Evolutionary conservation across 768 basidiomycete species (phyloP), one percentile per base, ranked within the genome.

Genomic region (Termitomyces titanicus): DNA sequence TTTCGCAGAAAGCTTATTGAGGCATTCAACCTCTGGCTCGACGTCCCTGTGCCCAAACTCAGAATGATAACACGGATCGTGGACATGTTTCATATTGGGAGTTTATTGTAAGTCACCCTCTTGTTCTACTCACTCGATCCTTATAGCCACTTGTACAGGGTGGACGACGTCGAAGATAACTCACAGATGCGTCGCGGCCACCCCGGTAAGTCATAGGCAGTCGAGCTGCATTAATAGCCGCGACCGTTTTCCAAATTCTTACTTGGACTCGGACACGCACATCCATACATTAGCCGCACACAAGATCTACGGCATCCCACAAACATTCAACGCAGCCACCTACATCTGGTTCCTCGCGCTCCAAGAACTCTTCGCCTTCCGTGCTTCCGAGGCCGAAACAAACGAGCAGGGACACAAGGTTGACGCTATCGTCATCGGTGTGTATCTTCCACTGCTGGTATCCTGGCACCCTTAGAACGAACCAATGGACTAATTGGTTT

Each of bases 341-440:
- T 98, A 98, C 62, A 92, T 94, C 25, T 98, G 96, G 67, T 99
- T 99, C 65, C 81, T 93, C 37, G 96, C 95, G 0, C 94, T 87
- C 67, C 81, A 93, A 60, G 91, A 95, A 61, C 79, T 98, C 1
- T 83, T 88, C 60, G 74, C 76, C 15, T 76, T 92, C 46, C 72
- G 82, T 10, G 22, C 22, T 42, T 42, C 13, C 46, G 65, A 66
- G n/a, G n/a, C 25, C 17, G n/a, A 33, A 2, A 11, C n/a, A 6
- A 25, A 18, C 7, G 29, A 18, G 61, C 71, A 20, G 2, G 70
- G 73, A 51, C 69, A 66, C 54, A 76, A 87, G 54, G 72, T 94
- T 17, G 80, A 92, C 57, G 78, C 77, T n/a, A 76, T 93, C 18
- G 86, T 95, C 11, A 95, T 88, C 25, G 83, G 92, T 89, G 54